Conservation (phyloP, 805 yeast genomes). For the Nematodospora valgi region DNA sequence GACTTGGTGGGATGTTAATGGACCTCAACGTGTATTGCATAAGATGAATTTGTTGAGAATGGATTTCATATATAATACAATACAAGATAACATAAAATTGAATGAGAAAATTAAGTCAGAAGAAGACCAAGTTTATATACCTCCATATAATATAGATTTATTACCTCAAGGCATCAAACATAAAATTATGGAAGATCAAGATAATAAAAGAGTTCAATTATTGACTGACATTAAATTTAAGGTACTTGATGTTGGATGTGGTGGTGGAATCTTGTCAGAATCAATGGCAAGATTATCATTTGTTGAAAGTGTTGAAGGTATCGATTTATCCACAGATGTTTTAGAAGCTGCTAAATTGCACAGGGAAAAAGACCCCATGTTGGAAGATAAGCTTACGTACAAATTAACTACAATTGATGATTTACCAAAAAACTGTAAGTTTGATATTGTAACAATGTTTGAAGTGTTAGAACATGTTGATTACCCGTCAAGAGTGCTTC, state of each 20-base stretch:
- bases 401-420: conserved; percentile 61
- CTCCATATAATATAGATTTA: conserved; percentile 70
- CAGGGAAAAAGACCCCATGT: conserved; percentile 58
- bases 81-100: conserved; percentile 43
- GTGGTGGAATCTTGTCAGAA: conserved; percentile 94
- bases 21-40: conserved; percentile 90
- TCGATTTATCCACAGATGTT: conserved; percentile 84
- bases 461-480: conserved; percentile 96
- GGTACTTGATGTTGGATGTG: conserved; percentile 92
- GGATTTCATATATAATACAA: conserved; percentile 74
- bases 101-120: conserved; percentile 26
- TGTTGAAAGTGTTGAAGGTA: conserved; percentile 65
- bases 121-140: conserved; percentile 59
- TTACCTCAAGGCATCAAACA: conserved; percentile 55
- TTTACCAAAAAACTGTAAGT: conserved; percentile 43
- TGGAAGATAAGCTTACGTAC: conserved; percentile 56
- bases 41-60: conserved; percentile 88
- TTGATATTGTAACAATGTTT: conserved; percentile 82
- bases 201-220: conserved; percentile 38
- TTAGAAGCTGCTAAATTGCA: conserved; percentile 76
- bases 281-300: conserved; percentile 74
- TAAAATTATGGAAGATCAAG: conserved; percentile 50
- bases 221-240: conserved; percentile 35
- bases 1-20: conserved; percentile 98
- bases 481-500: conserved; percentile 69